Percentiles rank a stretch among this genome's conserved stretches.
These are phyloP conservation scores for Calocera cornea DNA, from an alignment of 768 basidiomycete genomes.

Conservation along the genomic window DNA sequence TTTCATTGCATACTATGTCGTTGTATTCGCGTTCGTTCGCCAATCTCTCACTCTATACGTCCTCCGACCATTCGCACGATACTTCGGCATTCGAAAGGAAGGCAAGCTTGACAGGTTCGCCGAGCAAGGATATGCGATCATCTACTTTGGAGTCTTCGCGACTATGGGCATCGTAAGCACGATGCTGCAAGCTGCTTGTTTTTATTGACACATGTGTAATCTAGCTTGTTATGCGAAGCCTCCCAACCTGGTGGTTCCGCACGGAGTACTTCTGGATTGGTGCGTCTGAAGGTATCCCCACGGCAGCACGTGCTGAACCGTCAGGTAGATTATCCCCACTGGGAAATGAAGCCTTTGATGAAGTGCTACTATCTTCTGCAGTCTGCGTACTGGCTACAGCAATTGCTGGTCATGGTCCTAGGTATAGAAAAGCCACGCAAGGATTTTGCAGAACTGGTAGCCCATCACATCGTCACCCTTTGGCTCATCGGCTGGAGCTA, in stretches of 20 bases:
- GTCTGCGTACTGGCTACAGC: constrained; percentile 86
- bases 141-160: constrained; percentile 65
- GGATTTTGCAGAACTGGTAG: constrained; percentile 75
- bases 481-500: constrained; percentile 96
- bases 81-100: constrained; percentile 52
- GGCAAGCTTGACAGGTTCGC: constrained; percentile 71
- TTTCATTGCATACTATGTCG: constrained; percentile 71
- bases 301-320: neutral
- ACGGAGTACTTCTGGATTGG: constrained; percentile 79
- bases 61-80: constrained; percentile 51
- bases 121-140: constrained; percentile 77
- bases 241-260: constrained; percentile 76
- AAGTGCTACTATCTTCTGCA: constrained; percentile 94
- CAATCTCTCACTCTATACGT: constrained; percentile 56
- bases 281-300: constrained; percentile 18
- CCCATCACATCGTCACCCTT: constrained; percentile 84
- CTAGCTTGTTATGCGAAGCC: constrained; percentile 66
- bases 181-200: neutral
- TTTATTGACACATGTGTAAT: neutral
- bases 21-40: constrained; percentile 81
- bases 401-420: constrained; percentile 71
- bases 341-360: constrained; percentile 70
- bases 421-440: constrained; percentile 88
- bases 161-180: constrained; percentile 63
- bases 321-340: constrained; percentile 65